These are phyloP conservation scores for Penicillium paneum DNA, from an alignment of 2,329 filamentous ascomycete species.

Conservation along the genomic window DNA sequence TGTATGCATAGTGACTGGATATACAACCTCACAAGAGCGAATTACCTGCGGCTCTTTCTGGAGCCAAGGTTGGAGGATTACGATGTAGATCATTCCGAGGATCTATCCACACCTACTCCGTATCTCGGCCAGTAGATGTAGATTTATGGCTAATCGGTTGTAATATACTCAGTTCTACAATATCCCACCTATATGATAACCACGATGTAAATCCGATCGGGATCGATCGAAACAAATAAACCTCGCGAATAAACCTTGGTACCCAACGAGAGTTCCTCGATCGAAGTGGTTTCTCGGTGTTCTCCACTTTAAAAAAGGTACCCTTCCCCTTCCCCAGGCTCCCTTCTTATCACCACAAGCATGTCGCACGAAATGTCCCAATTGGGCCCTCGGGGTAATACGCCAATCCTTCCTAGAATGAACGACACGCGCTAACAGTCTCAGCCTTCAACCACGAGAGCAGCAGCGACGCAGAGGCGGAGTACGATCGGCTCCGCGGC, in stretches of 20 bases:
- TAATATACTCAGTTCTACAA: background rate
- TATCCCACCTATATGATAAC: background rate
- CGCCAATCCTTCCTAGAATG: slow-evolving; percentile 2
- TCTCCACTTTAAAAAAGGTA: slow-evolving; percentile 10
- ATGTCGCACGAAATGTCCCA: slow-evolving; percentile 46
- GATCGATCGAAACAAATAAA: background rate
- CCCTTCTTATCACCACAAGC: background rate
- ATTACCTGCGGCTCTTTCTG: background rate
- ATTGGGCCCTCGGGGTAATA: slow-evolving; percentile 40
- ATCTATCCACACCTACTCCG: background rate
- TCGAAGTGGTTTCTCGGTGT: slow-evolving; percentile 21
- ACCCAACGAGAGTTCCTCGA: slow-evolving; percentile 7
- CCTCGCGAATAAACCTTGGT: slow-evolving; percentile 11
- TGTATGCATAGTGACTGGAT: background rate
- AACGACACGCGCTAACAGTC: background rate
- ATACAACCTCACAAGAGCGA: too few species aligned
- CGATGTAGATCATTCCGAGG: background rate
- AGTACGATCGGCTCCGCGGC: slow-evolving; percentile 88
- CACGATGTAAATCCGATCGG: background rate
- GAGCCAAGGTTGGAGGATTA: background rate
- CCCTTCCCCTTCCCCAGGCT: background rate
- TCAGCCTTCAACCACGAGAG: slow-evolving; percentile 73
- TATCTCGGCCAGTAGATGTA: background rate
- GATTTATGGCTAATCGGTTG: background rate
- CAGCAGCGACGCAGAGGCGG: slow-evolving; percentile 67